These are phyloP conservation scores for Corymbia citriodora DNA, from an alignment of 441 rosid species.

Conservation along the genomic window DNA sequence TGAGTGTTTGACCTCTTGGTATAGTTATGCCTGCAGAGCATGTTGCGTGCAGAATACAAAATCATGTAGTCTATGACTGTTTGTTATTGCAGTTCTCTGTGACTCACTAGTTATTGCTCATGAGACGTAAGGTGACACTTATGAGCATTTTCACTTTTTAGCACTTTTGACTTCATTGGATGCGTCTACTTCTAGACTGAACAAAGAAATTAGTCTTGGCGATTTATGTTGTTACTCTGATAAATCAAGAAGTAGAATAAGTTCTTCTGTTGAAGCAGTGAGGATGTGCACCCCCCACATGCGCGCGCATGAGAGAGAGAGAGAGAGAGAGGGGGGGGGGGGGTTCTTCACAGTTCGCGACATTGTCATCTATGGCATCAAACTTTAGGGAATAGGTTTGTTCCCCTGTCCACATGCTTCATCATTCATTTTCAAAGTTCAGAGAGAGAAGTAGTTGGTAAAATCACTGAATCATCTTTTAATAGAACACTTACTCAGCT, in stretches of 20 bases:
- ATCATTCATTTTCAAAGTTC: not conserved
- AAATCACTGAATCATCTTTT: not conserved
- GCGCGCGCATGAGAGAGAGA: rapidly evolving
- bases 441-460: not conserved
- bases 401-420: not conserved
- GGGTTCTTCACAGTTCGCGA: not conserved
- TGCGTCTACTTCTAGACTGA: not conserved
- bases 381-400: not conserved
- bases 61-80: not conserved
- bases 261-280: not conserved
- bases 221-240: not conserved
- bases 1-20: not conserved
- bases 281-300: not conserved
- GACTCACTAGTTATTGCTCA: not conserved
- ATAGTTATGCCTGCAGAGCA: not conserved
- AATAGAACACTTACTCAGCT: not conserved
- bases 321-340: not conserved
- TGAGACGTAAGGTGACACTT: not conserved
- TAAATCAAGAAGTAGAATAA: not conserved
- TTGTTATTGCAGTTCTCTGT: not conserved
- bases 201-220: not conserved
- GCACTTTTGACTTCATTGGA: not conserved
- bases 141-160: not conserved
- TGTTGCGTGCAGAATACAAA: not conserved
- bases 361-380: not conserved